Conservation (phyloP, 192 early-diverging fungal species). For the Backusella luteola region DNA sequence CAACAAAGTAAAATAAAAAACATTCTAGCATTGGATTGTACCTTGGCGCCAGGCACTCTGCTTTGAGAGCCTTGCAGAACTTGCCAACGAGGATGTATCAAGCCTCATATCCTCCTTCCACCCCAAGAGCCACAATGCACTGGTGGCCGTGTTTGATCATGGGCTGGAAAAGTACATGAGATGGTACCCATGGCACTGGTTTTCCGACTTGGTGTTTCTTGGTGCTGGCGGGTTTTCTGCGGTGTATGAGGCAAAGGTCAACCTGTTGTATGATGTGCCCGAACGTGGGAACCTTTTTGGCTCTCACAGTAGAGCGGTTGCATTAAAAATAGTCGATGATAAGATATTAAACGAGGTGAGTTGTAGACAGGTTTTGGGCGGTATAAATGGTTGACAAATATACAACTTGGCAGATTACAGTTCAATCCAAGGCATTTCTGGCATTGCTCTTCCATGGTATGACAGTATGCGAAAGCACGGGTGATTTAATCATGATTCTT, state of each 20-base stretch:
- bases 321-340: conserved; percentile 32
- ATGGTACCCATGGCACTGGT: conserved; percentile 31
- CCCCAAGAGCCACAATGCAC: conserved; percentile 15
- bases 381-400: no score
- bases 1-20: background rate
- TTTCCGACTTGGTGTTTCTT: conserved; percentile 26
- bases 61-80: conserved; percentile 15
- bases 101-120: conserved; percentile 21
- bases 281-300: background rate
- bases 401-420: conserved; percentile 19
- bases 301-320: conserved; percentile 13
- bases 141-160: conserved; percentile 21
- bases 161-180: conserved; percentile 29
- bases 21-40: conserved; percentile 28
- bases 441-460: conserved; percentile 31
- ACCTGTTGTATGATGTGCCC: conserved; percentile 18
- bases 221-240: conserved; percentile 31
- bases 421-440: conserved; percentile 32
- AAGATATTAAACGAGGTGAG: conserved; percentile 32
- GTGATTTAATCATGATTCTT: conserved; percentile 33
- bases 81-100: conserved; percentile 10
- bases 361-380: background rate
- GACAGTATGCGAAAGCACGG: conserved; percentile 31
- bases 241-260: conserved; percentile 25
- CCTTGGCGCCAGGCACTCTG: conserved; percentile 33